A percentile compares a stretch with the other conserved stretches of the same genome.
phyloP scores from a whole-genome alignment of 306 rosid species.

The Cicer bijugum region DNA sequence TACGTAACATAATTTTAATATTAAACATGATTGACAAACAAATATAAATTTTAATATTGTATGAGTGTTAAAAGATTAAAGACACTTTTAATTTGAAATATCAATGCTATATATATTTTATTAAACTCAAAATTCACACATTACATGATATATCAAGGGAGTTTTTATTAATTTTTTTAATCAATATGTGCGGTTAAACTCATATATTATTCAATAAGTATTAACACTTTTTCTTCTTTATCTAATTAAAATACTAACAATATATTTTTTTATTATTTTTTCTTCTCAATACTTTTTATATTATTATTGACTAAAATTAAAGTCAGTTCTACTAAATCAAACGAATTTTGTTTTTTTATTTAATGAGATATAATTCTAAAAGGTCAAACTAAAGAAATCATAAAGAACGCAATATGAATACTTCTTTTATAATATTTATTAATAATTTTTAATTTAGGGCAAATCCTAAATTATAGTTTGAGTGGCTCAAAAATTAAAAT shows the following conservation, averaged over 20 bases:
- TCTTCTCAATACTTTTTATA: neutral
- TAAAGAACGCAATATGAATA: neutral
- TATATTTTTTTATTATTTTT: neutral
- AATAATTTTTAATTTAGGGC: neutral
- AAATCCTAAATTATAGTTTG: neutral
- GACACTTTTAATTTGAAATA: too few species aligned
- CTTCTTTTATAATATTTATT: neutral
- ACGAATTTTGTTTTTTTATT: neutral
- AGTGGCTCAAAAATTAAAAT: neutral
- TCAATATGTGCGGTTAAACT: neutral
- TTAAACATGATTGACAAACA: too few species aligned
- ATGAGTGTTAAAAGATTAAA: too few species aligned
- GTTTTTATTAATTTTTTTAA: neutral
- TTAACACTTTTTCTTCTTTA: neutral
- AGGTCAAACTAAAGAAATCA: neutral
- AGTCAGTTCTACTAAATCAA: neutral
- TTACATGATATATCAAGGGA: neutral
- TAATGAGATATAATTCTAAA: neutral
- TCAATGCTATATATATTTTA: too few species aligned
- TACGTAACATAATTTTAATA: too few species aligned
- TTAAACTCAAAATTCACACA: slow-evolving; percentile 11
- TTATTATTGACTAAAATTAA: neutral
- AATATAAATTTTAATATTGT: too few species aligned
- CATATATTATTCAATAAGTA: slow-evolving; percentile 2
- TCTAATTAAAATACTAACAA: neutral